Evolutionary conservation across 345 rosid species (phyloP).

Genomic region (Citrus glauca): DNA sequence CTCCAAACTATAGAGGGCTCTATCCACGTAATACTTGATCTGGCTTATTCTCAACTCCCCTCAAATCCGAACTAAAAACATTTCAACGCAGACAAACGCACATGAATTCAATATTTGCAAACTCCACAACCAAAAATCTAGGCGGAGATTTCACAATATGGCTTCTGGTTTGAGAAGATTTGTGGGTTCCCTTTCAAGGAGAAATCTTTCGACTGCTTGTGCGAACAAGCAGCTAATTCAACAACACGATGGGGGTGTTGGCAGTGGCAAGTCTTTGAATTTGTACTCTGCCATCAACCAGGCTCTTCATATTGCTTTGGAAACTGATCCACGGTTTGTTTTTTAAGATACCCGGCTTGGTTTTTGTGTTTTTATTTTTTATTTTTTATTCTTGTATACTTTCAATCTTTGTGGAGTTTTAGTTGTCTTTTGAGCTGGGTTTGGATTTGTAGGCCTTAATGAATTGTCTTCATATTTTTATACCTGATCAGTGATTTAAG

Average conservation of each 20-base stretch:
- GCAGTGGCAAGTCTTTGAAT: slow-evolving; percentile 27
- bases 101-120: neutral
- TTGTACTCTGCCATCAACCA: slow-evolving; percentile 53
- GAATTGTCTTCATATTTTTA: neutral
- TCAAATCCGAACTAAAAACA: no score
- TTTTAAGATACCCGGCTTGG: neutral
- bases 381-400: neutral
- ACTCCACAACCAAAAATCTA: neutral
- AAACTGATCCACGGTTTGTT: slow-evolving; percentile 46
- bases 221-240: neutral
- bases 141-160: slow-evolving; percentile 3
- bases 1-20: neutral
- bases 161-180: neutral
- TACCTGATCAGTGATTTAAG: neutral
- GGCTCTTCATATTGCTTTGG: slow-evolving; percentile 51
- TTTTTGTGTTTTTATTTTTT: neutral
- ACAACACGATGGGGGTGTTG: neutral
- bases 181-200: neutral
- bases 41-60: neutral
- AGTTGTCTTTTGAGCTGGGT: neutral
- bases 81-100: no score
- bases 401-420: neutral
- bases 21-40: neutral
- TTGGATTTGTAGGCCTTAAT: neutral
- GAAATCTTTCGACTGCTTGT: slow-evolving; percentile 8